Percentiles rank a stretch among this genome's conserved stretches.
Conservation (phyloP, 345 rosid species). For the Sonneratia alba region DNA sequence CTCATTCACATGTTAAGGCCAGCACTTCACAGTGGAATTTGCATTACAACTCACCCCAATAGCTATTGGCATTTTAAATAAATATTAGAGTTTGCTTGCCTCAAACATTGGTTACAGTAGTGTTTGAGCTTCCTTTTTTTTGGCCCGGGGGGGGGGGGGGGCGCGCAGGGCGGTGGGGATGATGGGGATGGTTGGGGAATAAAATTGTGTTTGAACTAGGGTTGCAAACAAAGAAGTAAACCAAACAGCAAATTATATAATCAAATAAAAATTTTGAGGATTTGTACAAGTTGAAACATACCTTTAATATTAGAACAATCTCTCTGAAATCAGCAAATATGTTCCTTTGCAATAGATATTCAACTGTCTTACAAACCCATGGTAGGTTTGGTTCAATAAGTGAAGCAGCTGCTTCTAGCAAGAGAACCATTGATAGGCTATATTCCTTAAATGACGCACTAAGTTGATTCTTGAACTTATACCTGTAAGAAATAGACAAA, state of each 20-base stretch:
- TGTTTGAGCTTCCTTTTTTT: too few relatives aligned
- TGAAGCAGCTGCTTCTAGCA: constrained; percentile 58
- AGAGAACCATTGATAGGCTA: constrained; percentile 32
- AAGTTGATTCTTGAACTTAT: constrained; percentile 51
- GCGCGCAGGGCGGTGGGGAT: too few relatives aligned
- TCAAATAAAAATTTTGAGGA: not conserved
- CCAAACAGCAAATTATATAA: not conserved
- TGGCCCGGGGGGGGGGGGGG: too few relatives aligned
- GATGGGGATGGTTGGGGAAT: too few relatives aligned
- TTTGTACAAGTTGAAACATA: constrained; percentile 13
- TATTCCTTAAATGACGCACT: constrained; percentile 34
- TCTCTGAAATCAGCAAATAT: constrained; percentile 52
- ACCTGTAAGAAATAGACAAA: constrained; percentile 31
- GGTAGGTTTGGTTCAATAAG: constrained; percentile 78
- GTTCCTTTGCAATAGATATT: constrained; percentile 51
- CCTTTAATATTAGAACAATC: constrained; percentile 54
- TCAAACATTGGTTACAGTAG: too few relatives aligned
- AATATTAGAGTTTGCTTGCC: too few relatives aligned
- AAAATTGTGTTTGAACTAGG: too few relatives aligned
- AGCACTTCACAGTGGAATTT: not conserved
- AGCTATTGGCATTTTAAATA: too few relatives aligned
- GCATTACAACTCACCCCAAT: not conserved
- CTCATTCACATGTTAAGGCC: not conserved
- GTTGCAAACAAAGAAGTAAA: not conserved
- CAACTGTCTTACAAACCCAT: constrained; percentile 72